These are phyloP conservation scores for Colletotrichum spinosum DNA, from an alignment of 2,329 filamentous ascomycete species.

Conservation along the genomic window DNA sequence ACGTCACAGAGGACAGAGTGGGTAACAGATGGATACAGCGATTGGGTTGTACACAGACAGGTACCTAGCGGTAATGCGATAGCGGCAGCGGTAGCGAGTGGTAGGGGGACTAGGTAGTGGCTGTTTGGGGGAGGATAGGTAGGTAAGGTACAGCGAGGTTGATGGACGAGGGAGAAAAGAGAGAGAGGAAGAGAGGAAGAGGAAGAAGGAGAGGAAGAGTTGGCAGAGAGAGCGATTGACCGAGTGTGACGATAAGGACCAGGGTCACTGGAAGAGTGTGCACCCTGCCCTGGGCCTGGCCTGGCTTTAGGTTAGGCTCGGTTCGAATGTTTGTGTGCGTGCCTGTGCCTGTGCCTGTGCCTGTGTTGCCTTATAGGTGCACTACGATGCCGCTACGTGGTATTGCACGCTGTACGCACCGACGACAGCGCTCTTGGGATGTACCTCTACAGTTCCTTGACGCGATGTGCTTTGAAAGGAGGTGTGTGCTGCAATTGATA, in stretches of 20 bases:
- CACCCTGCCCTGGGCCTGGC: background rate
- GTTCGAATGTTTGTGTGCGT: conserved; percentile 13
- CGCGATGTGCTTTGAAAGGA: background rate
- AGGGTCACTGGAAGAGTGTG: background rate
- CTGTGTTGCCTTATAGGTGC: background rate
- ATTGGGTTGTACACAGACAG: no score
- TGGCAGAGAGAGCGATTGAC: no score
- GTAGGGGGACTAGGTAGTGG: no score
- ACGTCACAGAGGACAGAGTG: conserved; percentile 21
- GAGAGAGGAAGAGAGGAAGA: conserved; percentile 8
- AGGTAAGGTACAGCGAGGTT: no score
- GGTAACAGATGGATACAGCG: background rate
- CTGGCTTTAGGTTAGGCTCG: conserved; percentile 31
- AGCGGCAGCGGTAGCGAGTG: no score
- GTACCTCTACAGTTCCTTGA: no score
- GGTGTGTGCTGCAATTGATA: conserved; percentile 7
- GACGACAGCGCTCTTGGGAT: no score
- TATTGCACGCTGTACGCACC: no score
- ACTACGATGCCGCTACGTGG: no score
- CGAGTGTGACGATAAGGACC: no score
- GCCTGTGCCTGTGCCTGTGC: background rate
- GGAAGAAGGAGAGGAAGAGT: background rate
- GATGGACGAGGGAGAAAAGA: conserved; percentile 28
- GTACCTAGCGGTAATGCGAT: no score
- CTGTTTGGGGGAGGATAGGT: no score